A percentile compares a stretch with the other conserved stretches of the same genome.
Conservation (phyloP, 1,284 basidiomycete genomes). For the Cerioporus squamosus region DNA sequence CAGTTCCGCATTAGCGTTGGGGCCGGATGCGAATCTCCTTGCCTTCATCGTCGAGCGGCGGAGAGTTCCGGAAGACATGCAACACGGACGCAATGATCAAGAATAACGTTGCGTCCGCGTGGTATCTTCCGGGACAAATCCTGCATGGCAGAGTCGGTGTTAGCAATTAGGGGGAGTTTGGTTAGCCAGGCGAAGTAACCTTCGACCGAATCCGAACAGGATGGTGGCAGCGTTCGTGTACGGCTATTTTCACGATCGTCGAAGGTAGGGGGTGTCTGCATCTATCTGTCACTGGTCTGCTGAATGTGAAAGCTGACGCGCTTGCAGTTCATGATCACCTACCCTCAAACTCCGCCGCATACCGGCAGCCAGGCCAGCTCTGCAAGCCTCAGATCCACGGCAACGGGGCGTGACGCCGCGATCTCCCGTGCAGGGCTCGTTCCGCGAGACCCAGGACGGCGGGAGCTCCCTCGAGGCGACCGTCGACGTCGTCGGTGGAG, state of each 20-base stretch:
- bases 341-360: constrained; percentile 35
- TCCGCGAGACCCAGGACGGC: constrained; percentile 9
- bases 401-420: constrained; percentile 14
- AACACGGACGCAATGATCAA: not conserved
- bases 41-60: not conserved
- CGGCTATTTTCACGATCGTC: constrained; percentile 34
- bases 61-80: not conserved
- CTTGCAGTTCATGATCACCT: constrained; percentile 30
- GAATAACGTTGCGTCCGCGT: not conserved
- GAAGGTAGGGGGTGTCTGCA: constrained; percentile 28
- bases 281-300: not conserved
- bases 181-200: constrained; percentile 13
- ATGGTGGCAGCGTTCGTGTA: constrained; percentile 33
- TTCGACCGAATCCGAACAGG: constrained; percentile 38
- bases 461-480: constrained; percentile 29
- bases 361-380: constrained; percentile 32
- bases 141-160: not conserved
- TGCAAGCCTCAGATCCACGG: constrained; percentile 10
- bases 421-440: constrained; percentile 15
- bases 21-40: not conserved
- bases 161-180: not conserved
- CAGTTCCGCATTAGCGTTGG: not conserved
- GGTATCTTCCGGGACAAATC: not conserved
- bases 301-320: not conserved
- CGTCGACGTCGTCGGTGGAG: constrained; percentile 48